These are phyloP conservation scores for Ophiosphaerella korrae DNA, from an alignment of 2,329 filamentous ascomycete species.

Conservation along the genomic window DNA sequence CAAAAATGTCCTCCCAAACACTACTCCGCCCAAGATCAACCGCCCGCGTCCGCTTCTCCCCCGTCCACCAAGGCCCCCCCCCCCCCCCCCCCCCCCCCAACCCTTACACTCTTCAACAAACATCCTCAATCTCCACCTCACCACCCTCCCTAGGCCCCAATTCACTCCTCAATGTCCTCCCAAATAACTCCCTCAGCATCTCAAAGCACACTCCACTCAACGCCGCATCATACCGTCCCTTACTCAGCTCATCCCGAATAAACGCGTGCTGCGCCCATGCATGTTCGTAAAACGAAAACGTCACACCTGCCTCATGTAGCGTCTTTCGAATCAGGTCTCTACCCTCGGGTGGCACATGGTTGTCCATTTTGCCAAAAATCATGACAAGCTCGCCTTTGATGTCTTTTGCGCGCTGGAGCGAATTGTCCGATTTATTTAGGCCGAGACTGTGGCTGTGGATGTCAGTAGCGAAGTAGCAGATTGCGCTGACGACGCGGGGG, in stretches of 20 bases:
- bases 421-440: slow-evolving; percentile 67
- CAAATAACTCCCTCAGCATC: slow-evolving; percentile 85
- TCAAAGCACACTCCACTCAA: slow-evolving; percentile 88
- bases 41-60: too few relatives aligned
- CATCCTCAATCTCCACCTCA: slow-evolving; percentile 69
- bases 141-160: slow-evolving; percentile 70
- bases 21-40: too few relatives aligned
- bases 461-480: slow-evolving; percentile 93
- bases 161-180: slow-evolving; percentile 76
- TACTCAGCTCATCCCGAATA: slow-evolving; percentile 69
- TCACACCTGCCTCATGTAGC: slow-evolving; percentile 74
- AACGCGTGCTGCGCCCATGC: slow-evolving; percentile 81
- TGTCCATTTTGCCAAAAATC: slow-evolving; percentile 92
- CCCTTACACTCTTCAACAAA: slow-evolving; percentile 55
- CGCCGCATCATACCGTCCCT: slow-evolving; percentile 90
- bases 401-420: slow-evolving; percentile 63
- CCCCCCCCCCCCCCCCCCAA: too few relatives aligned
- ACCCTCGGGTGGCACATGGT: slow-evolving; percentile 82
- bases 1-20: too few relatives aligned
- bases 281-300: slow-evolving; percentile 84
- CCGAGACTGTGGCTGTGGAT: slow-evolving; percentile 82
- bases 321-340: slow-evolving; percentile 83
- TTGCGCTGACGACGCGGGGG: slow-evolving; percentile 72
- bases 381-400: slow-evolving; percentile 82
- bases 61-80: too few relatives aligned